phyloP scores from a whole-genome alignment of 345 rosid species.

The Citrus sp. region DNA sequence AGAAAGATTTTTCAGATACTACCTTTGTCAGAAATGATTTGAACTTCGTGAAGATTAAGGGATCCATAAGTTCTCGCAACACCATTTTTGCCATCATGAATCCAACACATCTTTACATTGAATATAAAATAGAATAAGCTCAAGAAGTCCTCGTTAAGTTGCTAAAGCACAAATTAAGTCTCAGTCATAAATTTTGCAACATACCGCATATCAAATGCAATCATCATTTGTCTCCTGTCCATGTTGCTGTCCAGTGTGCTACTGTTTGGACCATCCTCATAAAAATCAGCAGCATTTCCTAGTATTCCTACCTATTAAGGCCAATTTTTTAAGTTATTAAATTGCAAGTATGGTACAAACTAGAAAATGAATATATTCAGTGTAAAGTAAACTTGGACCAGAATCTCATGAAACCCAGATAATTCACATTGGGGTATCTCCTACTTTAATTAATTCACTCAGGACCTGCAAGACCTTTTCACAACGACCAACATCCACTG shows the following conservation, averaged over 20 bases:
- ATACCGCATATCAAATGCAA: slow-evolving; percentile 97
- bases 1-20: background rate
- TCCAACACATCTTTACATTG: slow-evolving; percentile 70
- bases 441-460: background rate
- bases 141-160: slow-evolving; percentile 4
- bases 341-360: background rate
- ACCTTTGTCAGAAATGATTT: slow-evolving; percentile 85
- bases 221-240: slow-evolving; percentile 90
- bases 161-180: background rate
- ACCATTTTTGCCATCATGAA: slow-evolving; percentile 99
- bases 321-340: background rate
- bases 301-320: slow-evolving; percentile 72
- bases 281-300: slow-evolving; percentile 93
- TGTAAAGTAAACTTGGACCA: background rate
- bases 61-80: slow-evolving; percentile 87
- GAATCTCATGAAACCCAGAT: background rate
- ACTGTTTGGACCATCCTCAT: slow-evolving; percentile 49
- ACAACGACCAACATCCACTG: background rate
- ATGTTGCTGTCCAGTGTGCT: slow-evolving; percentile 42
- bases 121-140: slow-evolving; percentile 21
- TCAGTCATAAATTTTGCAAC: slow-evolving; percentile 2
- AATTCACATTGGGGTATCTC: background rate
- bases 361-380: background rate
- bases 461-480: background rate
- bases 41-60: slow-evolving; percentile 64